A percentile compares a stretch with the other conserved stretches of the same genome.
These are phyloP conservation scores for Coffea eugenioides DNA, from an alignment of 257 asterid genomes.

Conservation along the genomic window DNA sequence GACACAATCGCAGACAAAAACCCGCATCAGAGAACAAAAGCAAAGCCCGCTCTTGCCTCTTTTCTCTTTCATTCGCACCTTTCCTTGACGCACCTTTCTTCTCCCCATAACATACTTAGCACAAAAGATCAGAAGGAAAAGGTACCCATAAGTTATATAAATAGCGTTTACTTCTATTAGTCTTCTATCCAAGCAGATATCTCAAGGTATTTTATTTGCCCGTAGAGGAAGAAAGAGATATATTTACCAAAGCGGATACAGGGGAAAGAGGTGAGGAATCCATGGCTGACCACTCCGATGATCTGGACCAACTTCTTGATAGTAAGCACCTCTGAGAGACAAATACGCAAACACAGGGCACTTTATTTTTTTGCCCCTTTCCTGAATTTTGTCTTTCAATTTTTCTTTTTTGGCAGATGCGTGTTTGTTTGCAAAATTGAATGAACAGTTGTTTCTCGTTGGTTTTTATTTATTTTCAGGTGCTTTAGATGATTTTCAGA, in stretches of 20 bases:
- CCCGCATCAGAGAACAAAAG: not conserved
- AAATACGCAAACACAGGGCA: not conserved
- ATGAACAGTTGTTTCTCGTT: not conserved
- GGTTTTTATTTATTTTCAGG: slow-evolving; percentile 46
- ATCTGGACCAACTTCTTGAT: slow-evolving; percentile 91
- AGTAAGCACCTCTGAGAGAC: slow-evolving; percentile 45
- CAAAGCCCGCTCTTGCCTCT: not conserved
- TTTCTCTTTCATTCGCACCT: not conserved
- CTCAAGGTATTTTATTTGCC: not conserved
- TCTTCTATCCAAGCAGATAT: not conserved
- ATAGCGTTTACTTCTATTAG: not conserved
- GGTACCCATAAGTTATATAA: not conserved
- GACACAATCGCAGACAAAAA: not conserved
- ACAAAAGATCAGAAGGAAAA: not conserved
- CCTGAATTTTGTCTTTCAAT: slow-evolving; percentile 1
- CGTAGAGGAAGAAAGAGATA: no score
- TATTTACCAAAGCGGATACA: not conserved
- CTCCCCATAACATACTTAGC: not conserved
- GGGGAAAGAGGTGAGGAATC: slow-evolving; percentile 6
- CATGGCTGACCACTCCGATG: slow-evolving; percentile 84
- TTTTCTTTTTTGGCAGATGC: not conserved
- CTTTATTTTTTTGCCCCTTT: not conserved
- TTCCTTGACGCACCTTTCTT: not conserved
- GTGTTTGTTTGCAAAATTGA: not conserved
- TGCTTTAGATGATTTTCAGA: slow-evolving; percentile 99